phyloP scores from a whole-genome alignment of 2,329 filamentous ascomycete species.

The Hypoxylon sp. region DNA sequence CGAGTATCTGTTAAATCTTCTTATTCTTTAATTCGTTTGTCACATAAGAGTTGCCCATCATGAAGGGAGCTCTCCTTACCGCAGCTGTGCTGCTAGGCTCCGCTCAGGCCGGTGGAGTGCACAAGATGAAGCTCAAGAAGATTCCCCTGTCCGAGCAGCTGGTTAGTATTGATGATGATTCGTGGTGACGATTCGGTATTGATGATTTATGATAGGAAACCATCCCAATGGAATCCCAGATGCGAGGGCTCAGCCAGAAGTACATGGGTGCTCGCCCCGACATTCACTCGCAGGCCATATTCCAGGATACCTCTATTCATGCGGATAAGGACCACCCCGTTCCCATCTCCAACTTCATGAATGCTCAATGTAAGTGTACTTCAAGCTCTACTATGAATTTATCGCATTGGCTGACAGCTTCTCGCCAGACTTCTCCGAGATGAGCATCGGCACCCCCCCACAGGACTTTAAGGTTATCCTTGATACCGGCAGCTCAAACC shows the following conservation, averaged over 20 bases:
- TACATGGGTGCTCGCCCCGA: slow-evolving; percentile 87
- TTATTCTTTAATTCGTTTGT: slow-evolving; percentile 27
- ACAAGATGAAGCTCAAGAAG: slow-evolving; percentile 99
- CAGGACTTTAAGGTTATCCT: slow-evolving; percentile 99
- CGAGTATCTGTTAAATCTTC: slow-evolving; percentile 13
- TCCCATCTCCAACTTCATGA: slow-evolving; percentile 96
- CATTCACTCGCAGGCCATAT: slow-evolving; percentile 78
- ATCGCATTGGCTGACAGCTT: slow-evolving; percentile 15
- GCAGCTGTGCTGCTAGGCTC: slow-evolving; percentile 84
- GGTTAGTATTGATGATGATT: slow-evolving; percentile 64
- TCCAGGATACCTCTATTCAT: slow-evolving; percentile 78
- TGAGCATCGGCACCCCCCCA: slow-evolving; percentile 88
- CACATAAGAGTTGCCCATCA: slow-evolving; percentile 61
- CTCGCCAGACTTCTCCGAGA: slow-evolving; percentile 90
- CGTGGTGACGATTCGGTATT: slow-evolving; percentile 32
- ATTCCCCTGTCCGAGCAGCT: slow-evolving; percentile 91
- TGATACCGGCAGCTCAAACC: slow-evolving; percentile 98
- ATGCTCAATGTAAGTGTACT: slow-evolving; percentile 87
- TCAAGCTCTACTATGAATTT: not conserved
- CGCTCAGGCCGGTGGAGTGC: slow-evolving; percentile 84
- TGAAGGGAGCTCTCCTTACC: slow-evolving; percentile 88
- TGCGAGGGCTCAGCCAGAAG: slow-evolving; percentile 90
- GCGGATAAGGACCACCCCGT: slow-evolving; percentile 79
- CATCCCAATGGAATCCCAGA: slow-evolving; percentile 83
- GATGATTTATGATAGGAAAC: slow-evolving; percentile 67